Percentiles rank a stretch among this genome's conserved stretches.
These are phyloP conservation scores for Nepenthes alata DNA, from an alignment of 179 eudicot genomes.

Conservation along the genomic window DNA sequence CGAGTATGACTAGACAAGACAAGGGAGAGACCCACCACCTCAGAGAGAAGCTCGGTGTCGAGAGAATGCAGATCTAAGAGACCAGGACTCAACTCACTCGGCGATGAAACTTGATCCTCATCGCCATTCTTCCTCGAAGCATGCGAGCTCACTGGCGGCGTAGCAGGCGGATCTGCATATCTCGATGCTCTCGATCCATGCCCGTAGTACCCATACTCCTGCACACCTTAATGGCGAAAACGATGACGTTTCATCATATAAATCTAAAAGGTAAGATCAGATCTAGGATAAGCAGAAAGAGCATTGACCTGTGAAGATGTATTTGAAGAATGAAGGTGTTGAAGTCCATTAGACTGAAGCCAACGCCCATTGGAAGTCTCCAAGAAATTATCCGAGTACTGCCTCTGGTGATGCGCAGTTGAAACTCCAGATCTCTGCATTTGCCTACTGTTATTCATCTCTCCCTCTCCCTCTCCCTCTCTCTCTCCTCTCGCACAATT, in stretches of 20 bases:
- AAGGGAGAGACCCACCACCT: slow-evolving; percentile 24
- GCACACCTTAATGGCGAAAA: slow-evolving; percentile 4
- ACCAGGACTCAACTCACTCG: slow-evolving; percentile 72
- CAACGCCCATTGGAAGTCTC: slow-evolving; percentile 42
- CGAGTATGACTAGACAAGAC: too few relatives aligned
- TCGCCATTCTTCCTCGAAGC: slow-evolving; percentile 42
- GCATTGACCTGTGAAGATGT: slow-evolving; percentile 16
- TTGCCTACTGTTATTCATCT: slow-evolving; percentile 19
- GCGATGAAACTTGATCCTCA: slow-evolving; percentile 33
- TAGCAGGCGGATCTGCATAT: slow-evolving; percentile 53
- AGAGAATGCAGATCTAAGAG: slow-evolving; percentile 83
- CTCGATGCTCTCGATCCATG: slow-evolving; percentile 49
- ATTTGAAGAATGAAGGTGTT: slow-evolving; percentile 39
- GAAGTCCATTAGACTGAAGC: slow-evolving; percentile 65
- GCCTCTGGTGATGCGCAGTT: slow-evolving; percentile 59
- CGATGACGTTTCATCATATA: not conserved
- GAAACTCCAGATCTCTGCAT: slow-evolving; percentile 64
- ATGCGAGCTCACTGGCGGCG: slow-evolving; percentile 45
- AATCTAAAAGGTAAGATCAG: slow-evolving; percentile 4
- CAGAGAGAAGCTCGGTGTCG: slow-evolving; percentile 80
- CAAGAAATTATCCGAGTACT: slow-evolving; percentile 53
- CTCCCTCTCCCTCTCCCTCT: not conserved
- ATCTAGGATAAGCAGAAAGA: slow-evolving; percentile 5
- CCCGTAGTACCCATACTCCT: slow-evolving; percentile 46
- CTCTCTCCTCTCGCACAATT: not conserved